Base-by-base conservation (phyloP, 2,329 filamentous ascomycete genomes). In the Fonsecaea multimorphosa region DNA sequence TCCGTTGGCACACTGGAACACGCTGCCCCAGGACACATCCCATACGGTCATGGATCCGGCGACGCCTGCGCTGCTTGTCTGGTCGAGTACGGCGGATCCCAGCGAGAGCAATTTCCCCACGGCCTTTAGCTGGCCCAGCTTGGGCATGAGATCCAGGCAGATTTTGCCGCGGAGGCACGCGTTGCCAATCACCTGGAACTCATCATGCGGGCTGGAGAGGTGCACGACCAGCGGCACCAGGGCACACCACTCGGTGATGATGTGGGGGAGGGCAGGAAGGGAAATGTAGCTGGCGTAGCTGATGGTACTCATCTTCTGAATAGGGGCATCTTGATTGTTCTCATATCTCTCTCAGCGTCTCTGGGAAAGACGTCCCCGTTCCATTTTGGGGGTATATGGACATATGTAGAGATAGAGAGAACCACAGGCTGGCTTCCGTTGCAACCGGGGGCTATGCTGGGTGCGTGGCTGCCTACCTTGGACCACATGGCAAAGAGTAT, bases 91-190 rank as follows among this genome's bases (percentile, higher is more conserved):
- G 19, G 32, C 52, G 12, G 52, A 55, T n/a, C 52, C 32, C 1
- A 36, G 27, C 6, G 16, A 36, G n/a, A 55, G 52, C 29, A 55
- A 16, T 36, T 32, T 55, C 6, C 22, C 52, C 0, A 55, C 32
- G 27, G 12, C 52, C 52, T 55, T 55, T 24, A 55, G 52, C 52
- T 55, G 52, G 29, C 36, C 44, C 11, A 67, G 66, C 2, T 22
- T 61, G 46, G 51, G 24, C 49, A 65, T 54, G 14, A 58, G 57
- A 49, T 65, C 63, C 7, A 65, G 49, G 29, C 56, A 49, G 32
- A 55, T 32, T 31, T 55, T 36, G 5, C 52, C 52, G 12, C 52
- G 52, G 8, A 55, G 52, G 12, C 52, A 55, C 19, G 52, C 52
- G 11, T 55, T 27, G n/a, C 52, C 52, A 3, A 55, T 55, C 27